A percentile compares a stretch with the other conserved stretches of the same genome.
Evolutionary conservation across 2,329 filamentous ascomycete species (phyloP).

Genomic region (Chrysosporium queenslandicum): DNA sequence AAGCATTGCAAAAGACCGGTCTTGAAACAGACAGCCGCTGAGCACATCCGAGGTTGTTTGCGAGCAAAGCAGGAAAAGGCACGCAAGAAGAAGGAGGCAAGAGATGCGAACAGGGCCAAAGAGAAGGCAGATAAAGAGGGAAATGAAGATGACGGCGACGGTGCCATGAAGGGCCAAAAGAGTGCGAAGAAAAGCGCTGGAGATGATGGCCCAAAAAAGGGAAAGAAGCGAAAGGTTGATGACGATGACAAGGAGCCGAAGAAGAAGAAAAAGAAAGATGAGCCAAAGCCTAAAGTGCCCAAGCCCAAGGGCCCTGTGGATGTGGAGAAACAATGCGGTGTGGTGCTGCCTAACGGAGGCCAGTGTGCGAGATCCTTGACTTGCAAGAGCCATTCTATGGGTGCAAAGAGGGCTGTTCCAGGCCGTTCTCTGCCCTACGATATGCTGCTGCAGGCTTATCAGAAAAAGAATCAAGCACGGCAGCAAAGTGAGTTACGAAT

Average conservation of each 20-base stretch:
- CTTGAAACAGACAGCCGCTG: slow-evolving; percentile 61
- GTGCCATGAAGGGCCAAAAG: slow-evolving; percentile 51
- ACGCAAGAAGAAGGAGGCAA: slow-evolving; percentile 63
- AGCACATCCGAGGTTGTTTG: slow-evolving; percentile 74
- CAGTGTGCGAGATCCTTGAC: slow-evolving; percentile 81
- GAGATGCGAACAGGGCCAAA: slow-evolving; percentile 56
- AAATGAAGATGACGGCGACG: slow-evolving; percentile 35
- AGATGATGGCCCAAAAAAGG: slow-evolving; percentile 50
- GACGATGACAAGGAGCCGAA: slow-evolving; percentile 69
- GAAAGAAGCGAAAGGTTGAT: slow-evolving; percentile 71
- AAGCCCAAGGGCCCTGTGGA: slow-evolving; percentile 90
- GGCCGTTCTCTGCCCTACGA: slow-evolving; percentile 84
- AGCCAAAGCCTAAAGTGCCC: slow-evolving; percentile 68
- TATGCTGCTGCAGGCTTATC: slow-evolving; percentile 76
- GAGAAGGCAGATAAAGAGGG: slow-evolving; percentile 38
- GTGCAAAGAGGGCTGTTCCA: slow-evolving; percentile 77
- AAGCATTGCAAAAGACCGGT: slow-evolving; percentile 92
- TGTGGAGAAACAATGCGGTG: slow-evolving; percentile 88
- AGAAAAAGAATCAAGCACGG: slow-evolving; percentile 98
- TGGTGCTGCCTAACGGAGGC: slow-evolving; percentile 71
- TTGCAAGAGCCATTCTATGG: slow-evolving; percentile 94
- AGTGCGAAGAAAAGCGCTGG: slow-evolving; percentile 53
- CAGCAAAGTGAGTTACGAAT: slow-evolving; percentile 65
- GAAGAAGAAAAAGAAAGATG: slow-evolving; percentile 90
- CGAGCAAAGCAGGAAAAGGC: slow-evolving; percentile 76